A percentile compares a stretch with the other conserved stretches of the same genome.
phyloP scores from a whole-genome alignment of 2,329 filamentous ascomycete genomes.

The Diaporthe helianthi region DNA sequence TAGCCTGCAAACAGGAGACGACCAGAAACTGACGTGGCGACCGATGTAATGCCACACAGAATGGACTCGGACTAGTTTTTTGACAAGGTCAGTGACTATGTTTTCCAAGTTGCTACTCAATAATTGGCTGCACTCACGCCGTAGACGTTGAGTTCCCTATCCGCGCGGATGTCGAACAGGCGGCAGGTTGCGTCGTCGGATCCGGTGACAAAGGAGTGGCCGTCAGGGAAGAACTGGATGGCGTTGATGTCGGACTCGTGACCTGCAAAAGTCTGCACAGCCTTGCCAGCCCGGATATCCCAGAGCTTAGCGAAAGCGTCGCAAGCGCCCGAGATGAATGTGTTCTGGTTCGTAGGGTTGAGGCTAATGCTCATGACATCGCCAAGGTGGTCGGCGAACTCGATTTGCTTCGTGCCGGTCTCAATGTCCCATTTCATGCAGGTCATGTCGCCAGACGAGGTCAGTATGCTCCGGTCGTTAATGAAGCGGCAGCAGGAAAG shows the following conservation, averaged over 20 bases:
- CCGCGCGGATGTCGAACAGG: constrained; percentile 96
- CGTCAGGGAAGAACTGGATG: constrained; percentile 99
- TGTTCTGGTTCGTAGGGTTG: constrained; percentile 98
- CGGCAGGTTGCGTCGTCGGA: constrained; percentile 98
- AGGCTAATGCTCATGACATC: constrained; percentile 99
- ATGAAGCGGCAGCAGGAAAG: constrained; percentile 98
- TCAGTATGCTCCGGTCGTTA: constrained; percentile 96
- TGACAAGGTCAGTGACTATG: constrained; percentile 39
- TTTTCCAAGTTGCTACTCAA: background rate
- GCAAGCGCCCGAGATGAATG: constrained; percentile 98
- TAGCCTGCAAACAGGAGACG: constrained; percentile 96
- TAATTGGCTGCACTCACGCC: constrained; percentile 57
- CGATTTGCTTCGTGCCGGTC: constrained; percentile 94
- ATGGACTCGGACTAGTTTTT: constrained; percentile 85
- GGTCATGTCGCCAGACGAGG: constrained; percentile 98
- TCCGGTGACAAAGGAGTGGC: constrained; percentile 96
- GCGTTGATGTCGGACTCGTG: constrained; percentile 99
- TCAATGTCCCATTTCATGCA: constrained; percentile 99
- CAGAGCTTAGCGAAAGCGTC: constrained; percentile 98
- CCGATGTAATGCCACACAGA: constrained; percentile 96
- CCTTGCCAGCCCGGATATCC: constrained; percentile 98
- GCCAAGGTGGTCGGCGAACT: constrained; percentile 97
- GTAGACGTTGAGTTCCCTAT: constrained; percentile 77
- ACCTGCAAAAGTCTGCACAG: constrained; percentile 96
- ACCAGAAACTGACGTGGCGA: constrained; percentile 96